Evolutionary conservation across 2,329 filamentous ascomycete genomes (phyloP), one percentile per base, ranked within the genome.

Genomic region (Elsinoe necatrix): DNA sequence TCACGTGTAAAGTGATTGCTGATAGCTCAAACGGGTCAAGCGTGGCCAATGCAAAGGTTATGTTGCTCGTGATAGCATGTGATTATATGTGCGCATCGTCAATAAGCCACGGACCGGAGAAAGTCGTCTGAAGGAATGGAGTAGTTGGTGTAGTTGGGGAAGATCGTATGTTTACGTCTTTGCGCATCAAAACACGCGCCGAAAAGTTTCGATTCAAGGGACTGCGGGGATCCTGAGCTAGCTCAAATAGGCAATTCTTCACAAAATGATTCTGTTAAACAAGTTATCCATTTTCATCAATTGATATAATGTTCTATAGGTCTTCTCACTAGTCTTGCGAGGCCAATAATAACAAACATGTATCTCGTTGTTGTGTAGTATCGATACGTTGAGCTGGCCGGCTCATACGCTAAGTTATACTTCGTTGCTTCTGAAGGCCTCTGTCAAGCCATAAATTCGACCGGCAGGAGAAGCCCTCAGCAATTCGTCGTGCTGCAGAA

Each of bases 41-140:
- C 48, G 48, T 52, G 29, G 16, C 11, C 8, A 27, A 23, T 37
- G 2, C 9, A 11, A 34, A 18, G 20, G n/a, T 14, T 12, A 37
- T 12, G 18, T 3, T 35, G 48, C 48, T 52, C 48, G 48, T 39
- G 48, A 52, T 52, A 20, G 29, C 48, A 39, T 39, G 31, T 52
- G 48, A 35, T 37, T 37, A 39, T 31, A 34, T 34, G 48, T 52
- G 29, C 20, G 29, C 31, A 37, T 23, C 20, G 6, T 37, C 31
- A 35, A 52, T 52, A 21, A 14, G n/a, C 20, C 48, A 18, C 23
- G 34, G 3, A 27, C 27, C n/a, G n/a, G 23, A 23, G 14, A 20
- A 18, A n/a, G 4, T 34, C 45, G 23, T 18, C 16, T 50, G 31
- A 35, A 52, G 18, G 48, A 52, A 31, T 52, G 34, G 18, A 34